Percentiles rank a stretch among this genome's conserved stretches.
Evolutionary conservation across 2,329 filamentous ascomycete genomes (phyloP).

Genomic region (Beauveria asiatica): DNA sequence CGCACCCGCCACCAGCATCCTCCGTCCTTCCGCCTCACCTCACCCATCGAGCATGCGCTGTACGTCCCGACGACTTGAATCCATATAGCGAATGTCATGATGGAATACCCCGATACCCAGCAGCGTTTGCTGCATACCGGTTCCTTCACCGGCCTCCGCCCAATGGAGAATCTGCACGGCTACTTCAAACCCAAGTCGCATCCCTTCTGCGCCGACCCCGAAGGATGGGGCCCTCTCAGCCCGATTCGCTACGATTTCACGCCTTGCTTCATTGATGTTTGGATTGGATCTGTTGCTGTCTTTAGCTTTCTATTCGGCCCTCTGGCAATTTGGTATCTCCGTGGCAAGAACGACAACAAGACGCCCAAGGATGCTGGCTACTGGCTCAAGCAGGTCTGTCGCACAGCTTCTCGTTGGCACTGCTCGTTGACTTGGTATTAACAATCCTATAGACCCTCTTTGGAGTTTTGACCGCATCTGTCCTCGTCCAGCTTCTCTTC

Average conservation of each 20-base stretch:
- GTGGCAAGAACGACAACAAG: conserved; percentile 23
- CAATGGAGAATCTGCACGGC: conserved; percentile 41
- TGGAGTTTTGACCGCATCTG: conserved; percentile 57
- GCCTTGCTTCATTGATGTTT: conserved; percentile 92
- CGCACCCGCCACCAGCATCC: not conserved
- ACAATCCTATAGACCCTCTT: conserved; percentile 43
- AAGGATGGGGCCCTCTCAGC: conserved; percentile 94
- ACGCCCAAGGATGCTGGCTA: conserved; percentile 81
- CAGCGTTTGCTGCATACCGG: conserved; percentile 46
- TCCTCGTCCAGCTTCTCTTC: conserved; percentile 62
- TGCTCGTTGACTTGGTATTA: conserved; percentile 1
- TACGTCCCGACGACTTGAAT: not conserved
- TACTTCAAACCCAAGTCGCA: conserved; percentile 58
- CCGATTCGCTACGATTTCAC: conserved; percentile 86
- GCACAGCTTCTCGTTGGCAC: not conserved
- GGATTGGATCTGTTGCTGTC: conserved; percentile 67
- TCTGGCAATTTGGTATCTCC: conserved; percentile 68
- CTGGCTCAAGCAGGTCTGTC: conserved; percentile 75
- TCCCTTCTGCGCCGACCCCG: conserved; percentile 75
- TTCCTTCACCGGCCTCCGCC: conserved; percentile 52
- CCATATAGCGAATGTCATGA: not conserved
- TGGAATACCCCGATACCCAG: conserved; percentile 25
- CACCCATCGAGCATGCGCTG: conserved; percentile 2
- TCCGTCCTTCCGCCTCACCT: not conserved
- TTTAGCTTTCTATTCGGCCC: conserved; percentile 74